Percentiles rank a stretch among this genome's conserved stretches.
phyloP scores from a whole-genome alignment of 1,284 basidiomycete genomes.

The Malassezia sp. region DNA sequence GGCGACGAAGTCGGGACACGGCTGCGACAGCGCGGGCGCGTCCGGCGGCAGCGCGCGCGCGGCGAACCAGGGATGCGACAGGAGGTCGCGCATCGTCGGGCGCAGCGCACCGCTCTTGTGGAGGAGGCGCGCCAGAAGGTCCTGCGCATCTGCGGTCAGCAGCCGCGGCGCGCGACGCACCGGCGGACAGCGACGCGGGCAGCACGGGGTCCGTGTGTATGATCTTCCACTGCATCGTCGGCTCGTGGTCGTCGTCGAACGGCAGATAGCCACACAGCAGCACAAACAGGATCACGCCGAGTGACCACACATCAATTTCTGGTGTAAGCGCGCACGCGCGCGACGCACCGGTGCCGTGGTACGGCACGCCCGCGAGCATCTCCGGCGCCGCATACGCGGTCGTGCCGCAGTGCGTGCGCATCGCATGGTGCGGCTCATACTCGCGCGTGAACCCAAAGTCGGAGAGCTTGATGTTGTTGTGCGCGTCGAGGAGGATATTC shows the following conservation, averaged over 20 bases:
- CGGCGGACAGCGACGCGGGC: constrained; percentile 62
- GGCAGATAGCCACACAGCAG: constrained; percentile 86
- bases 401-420: constrained; percentile 95
- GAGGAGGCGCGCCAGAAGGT: constrained; percentile 68
- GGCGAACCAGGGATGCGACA: constrained; percentile 77
- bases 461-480: constrained; percentile 55
- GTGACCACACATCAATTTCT: constrained; percentile 94
- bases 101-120: constrained; percentile 66
- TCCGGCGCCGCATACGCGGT: constrained; percentile 90
- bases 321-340: too few species aligned
- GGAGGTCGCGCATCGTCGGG: constrained; percentile 68
- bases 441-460: constrained; percentile 96
- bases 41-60: too few species aligned
- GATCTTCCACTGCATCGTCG: constrained; percentile 74
- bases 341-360: too few species aligned
- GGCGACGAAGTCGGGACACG: constrained; percentile 55
- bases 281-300: constrained; percentile 89
- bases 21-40: too few species aligned
- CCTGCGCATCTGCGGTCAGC: constrained; percentile 74
- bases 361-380: constrained; percentile 79
- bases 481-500: constrained; percentile 49
- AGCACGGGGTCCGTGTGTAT: constrained; percentile 79
- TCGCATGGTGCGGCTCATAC: constrained; percentile 67
- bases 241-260: constrained; percentile 92
- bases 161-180: too few species aligned